Percentiles rank a stretch among this genome's conserved stretches.
phyloP scores from a whole-genome alignment of 2,329 filamentous ascomycete genomes.

The Aspergillus alliaceus region DNA sequence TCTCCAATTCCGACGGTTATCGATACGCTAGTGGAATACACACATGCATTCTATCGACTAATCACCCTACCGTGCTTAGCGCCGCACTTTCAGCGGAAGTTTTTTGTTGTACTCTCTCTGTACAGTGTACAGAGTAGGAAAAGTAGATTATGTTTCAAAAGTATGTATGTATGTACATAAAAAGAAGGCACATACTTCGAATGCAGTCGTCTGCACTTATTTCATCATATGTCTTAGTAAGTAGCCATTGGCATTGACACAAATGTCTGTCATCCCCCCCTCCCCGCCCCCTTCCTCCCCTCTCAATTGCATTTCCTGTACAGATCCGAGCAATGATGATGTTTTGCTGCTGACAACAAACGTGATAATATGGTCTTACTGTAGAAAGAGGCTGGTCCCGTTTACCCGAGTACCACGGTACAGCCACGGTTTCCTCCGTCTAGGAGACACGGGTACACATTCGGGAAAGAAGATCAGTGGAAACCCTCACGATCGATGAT shows the following conservation, averaged over 20 bases:
- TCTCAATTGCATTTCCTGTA: too few species aligned
- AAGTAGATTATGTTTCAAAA: too few species aligned
- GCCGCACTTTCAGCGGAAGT: neutral
- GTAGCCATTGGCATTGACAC: neutral
- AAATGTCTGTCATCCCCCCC: neutral
- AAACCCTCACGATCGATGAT: conserved; percentile 21
- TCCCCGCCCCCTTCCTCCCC: too few species aligned
- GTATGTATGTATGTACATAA: neutral
- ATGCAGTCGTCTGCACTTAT: neutral
- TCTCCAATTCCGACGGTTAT: conserved; percentile 5
- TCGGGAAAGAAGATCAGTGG: conserved; percentile 27
- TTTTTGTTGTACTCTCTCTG: neutral
- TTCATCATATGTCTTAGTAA: neutral
- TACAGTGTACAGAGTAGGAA: neutral
- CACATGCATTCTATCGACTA: neutral
- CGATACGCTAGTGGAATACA: neutral
- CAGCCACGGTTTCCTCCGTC: conserved; percentile 18
- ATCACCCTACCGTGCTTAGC: neutral
- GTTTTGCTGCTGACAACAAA: neutral
- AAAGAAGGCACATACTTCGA: neutral
- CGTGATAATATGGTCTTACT: too few species aligned
- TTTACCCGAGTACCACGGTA: conserved; percentile 17
- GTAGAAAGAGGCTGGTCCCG: neutral
- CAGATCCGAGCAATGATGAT: too few species aligned
- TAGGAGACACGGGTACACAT: conserved; percentile 19